These are phyloP conservation scores for Cairneyella variabilis DNA, from an alignment of 495 filamentous ascomycete species.

Conservation along the genomic window DNA sequence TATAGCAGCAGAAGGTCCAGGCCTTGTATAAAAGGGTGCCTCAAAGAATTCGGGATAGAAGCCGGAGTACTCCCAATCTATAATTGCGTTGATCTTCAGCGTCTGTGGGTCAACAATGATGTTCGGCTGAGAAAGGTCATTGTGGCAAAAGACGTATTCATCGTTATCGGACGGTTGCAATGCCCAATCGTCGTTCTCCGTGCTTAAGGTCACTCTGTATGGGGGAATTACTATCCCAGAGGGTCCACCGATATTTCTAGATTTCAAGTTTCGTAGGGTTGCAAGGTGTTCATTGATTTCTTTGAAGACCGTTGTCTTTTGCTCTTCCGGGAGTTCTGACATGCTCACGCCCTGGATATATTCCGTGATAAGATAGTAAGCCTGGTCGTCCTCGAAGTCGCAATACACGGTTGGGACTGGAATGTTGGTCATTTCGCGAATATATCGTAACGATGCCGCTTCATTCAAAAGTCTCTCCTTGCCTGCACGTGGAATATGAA, in stretches of 20 bases:
- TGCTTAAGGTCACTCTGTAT: neutral
- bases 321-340: neutral
- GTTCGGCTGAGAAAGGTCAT: slow-evolving; percentile 31
- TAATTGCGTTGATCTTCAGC: slow-evolving; percentile 30
- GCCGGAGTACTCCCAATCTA: slow-evolving; percentile 37
- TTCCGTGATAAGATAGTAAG: slow-evolving; percentile 8
- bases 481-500: neutral
- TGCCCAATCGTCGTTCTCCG: neutral
- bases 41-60: slow-evolving; percentile 28
- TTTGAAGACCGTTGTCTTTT: neutral
- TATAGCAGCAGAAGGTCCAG: neutral
- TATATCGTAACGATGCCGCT: slow-evolving; percentile 6
- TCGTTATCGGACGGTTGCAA: neutral
- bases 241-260: slow-evolving; percentile 6
- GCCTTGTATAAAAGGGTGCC: slow-evolving; percentile 5
- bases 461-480: slow-evolving; percentile 4
- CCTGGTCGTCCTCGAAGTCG: slow-evolving; percentile 6
- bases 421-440: slow-evolving; percentile 10
- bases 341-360: slow-evolving; percentile 12
- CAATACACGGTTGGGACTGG: slow-evolving; percentile 5
- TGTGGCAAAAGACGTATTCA: slow-evolving; percentile 33
- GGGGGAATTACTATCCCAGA: slow-evolving; percentile 6
- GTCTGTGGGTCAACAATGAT: slow-evolving; percentile 31
- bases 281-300: slow-evolving; percentile 4
- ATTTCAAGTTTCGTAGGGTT: slow-evolving; percentile 5